Conservation (phyloP, 164 flowering plant species). For the Dillenia suffruticosa region DNA sequence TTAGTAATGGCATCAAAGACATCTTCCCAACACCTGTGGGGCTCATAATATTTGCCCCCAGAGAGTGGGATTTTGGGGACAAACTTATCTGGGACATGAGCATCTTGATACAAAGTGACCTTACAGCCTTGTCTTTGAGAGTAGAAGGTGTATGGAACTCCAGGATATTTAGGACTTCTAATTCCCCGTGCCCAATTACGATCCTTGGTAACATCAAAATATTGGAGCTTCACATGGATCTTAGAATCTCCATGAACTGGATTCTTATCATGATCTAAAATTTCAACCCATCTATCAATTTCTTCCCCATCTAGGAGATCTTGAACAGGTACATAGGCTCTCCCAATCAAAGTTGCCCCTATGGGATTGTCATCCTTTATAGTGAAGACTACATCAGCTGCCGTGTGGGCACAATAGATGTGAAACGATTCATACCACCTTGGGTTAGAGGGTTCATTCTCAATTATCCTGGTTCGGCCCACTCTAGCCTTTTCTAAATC, state of each 20-base stretch:
- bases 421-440: conserved; percentile 77
- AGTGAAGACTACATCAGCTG: conserved; percentile 57
- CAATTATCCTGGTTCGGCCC: conserved; percentile 58
- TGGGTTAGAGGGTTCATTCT: conserved; percentile 47
- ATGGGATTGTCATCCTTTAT: conserved; percentile 70
- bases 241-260: conserved; percentile 45
- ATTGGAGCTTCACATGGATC: conserved; percentile 68
- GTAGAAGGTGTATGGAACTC: conserved; percentile 70
- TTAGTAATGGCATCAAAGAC: conserved; percentile 71
- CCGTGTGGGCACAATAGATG: conserved; percentile 73
- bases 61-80: conserved; percentile 69
- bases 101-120: conserved; percentile 78
- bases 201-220: conserved; percentile 46
- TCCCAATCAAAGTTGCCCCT: conserved; percentile 71
- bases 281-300: conserved; percentile 63
- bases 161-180: conserved; percentile 47
- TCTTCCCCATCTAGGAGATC: conserved; percentile 59
- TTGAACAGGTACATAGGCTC: conserved; percentile 62
- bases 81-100: conserved; percentile 69
- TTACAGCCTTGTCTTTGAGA: conserved; percentile 63
- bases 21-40: conserved; percentile 79
- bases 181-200: conserved; percentile 53
- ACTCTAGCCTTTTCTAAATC: conserved; percentile 70
- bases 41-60: conserved; percentile 53
- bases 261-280: conserved; percentile 45